phyloP scores from a whole-genome alignment of 2,329 filamentous ascomycete genomes.

The Pseudogymnoascus sp. region DNA sequence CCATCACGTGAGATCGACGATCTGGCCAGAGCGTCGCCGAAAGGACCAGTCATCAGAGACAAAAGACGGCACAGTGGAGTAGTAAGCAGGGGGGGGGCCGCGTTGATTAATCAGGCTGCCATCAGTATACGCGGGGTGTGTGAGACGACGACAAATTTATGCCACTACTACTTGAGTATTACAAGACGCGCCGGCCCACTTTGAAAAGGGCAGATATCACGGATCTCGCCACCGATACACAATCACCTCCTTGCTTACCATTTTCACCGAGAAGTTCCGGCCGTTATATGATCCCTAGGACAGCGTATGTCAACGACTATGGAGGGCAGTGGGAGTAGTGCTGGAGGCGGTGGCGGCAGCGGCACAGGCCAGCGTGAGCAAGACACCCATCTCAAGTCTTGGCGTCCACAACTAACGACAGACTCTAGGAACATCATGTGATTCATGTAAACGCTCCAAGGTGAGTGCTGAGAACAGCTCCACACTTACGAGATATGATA shows the following conservation, averaged over 20 bases:
- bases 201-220: neutral
- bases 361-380: conserved; percentile 8
- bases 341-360: neutral
- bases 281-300: neutral
- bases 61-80: neutral
- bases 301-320: neutral
- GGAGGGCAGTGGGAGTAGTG: conserved; percentile 8
- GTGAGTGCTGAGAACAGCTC: conserved; percentile 13
- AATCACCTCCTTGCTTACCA: conserved; percentile 3
- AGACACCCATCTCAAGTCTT: conserved; percentile 3
- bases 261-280: neutral
- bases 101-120: conserved; percentile 3
- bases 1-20: neutral
- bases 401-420: neutral
- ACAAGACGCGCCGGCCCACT: conserved; percentile 6
- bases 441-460: conserved; percentile 25
- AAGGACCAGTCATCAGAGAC: neutral
- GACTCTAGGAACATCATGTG: conserved; percentile 22
- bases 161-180: neutral
- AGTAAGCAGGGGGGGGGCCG: neutral
- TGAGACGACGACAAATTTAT: neutral
- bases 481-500: neutral
- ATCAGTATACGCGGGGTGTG: neutral
- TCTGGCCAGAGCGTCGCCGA: neutral
- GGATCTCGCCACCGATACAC: neutral